A percentile compares a stretch with the other conserved stretches of the same genome.
Conservation (phyloP, 768 basidiomycete species). For the Phallus indusiatus region DNA sequence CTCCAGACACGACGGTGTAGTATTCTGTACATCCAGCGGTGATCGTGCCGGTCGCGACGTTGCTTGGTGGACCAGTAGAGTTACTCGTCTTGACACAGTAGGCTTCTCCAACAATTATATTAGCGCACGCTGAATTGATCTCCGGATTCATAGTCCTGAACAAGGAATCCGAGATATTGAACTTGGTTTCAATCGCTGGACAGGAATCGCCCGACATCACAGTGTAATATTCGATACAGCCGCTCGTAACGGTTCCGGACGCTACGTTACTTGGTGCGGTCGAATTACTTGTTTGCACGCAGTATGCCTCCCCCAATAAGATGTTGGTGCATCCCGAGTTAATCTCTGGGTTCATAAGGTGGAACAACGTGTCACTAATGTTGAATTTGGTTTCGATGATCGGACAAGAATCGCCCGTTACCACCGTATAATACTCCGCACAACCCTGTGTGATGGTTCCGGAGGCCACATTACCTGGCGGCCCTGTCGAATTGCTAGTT, state of each 20-base stretch:
- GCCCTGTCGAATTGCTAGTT: not conserved
- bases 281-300: not conserved
- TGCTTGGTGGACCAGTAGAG: not conserved
- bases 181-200: constrained; percentile 1
- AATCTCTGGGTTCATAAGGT: constrained; percentile 3
- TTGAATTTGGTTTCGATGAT: not conserved
- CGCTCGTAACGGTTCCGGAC: not conserved
- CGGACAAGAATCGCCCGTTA: not conserved
- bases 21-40: not conserved
- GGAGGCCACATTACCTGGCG: not conserved
- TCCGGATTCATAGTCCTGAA: constrained; percentile 4
- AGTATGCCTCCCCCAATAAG: not conserved
- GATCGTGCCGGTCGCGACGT: not conserved
- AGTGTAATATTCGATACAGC: constrained; percentile 4
- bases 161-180: not conserved
- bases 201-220: constrained; percentile 1
- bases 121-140: constrained; percentile 1
- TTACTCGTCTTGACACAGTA: not conserved
- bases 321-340: not conserved
- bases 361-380: not conserved
- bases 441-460: constrained; percentile 4
- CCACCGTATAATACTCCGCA: constrained; percentile 1
- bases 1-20: no score
- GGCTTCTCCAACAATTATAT: not conserved
- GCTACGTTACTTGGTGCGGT: not conserved